Conservation (phyloP, 306 rosid genomes). For the Malus domestica region ASM211411v1 NC_041799.1:32815501-32816000, state of each 20-base stretch:
- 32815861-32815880: slow-evolving; percentile 72
- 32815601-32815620: background rate
- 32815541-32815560: background rate
- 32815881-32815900: slow-evolving; percentile 48
- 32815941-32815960: slow-evolving; percentile 86
- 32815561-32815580: background rate
- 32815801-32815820: slow-evolving; percentile 12
- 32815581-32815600: slow-evolving; percentile 11
- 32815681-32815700: background rate
- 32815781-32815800: slow-evolving; percentile 20
- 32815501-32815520: background rate
- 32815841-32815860: slow-evolving; percentile 75
- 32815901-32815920: slow-evolving; percentile 22
- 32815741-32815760: slow-evolving; percentile 31
- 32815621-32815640: background rate
- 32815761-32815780: slow-evolving; percentile 29
- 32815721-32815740: slow-evolving; percentile 5
- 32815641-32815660: too few relatives aligned
- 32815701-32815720: background rate
- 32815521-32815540: too few relatives aligned
- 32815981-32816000: slow-evolving; percentile 48
- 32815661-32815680: background rate
- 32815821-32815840: slow-evolving; percentile 33
- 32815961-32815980: slow-evolving; percentile 23
- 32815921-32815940: slow-evolving; percentile 61